Evolutionary conservation across 257 asterid genomes (phyloP).

Genomic region (Rehmannia glutinosa): DNA sequence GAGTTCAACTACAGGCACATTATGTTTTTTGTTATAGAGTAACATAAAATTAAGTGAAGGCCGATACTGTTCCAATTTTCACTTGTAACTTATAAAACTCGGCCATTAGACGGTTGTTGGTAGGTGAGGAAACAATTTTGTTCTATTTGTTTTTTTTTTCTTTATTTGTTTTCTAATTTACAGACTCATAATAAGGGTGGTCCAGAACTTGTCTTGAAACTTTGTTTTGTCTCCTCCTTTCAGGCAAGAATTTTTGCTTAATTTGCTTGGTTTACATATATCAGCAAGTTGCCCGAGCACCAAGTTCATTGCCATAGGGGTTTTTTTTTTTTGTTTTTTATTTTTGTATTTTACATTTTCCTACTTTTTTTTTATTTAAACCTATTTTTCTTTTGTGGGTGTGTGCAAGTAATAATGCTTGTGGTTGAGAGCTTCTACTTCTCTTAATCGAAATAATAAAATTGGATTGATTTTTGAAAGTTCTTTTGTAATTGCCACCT

Average conservation of each 20-base stretch:
- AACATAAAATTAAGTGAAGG: slow-evolving; percentile 15
- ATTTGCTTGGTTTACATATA: not conserved
- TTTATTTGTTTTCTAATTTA: slow-evolving; percentile 16
- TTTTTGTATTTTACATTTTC: too few relatives aligned
- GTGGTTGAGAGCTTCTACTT: too few relatives aligned
- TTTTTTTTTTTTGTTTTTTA: too few relatives aligned
- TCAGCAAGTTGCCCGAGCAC: too few relatives aligned
- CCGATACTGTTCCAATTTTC: slow-evolving; percentile 19
- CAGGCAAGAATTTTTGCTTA: slow-evolving; percentile 1
- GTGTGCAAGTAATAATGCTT: too few relatives aligned
- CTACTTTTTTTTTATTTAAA: too few relatives aligned
- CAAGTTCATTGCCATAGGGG: too few relatives aligned
- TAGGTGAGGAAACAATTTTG: slow-evolving; percentile 46
- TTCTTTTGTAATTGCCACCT: too few relatives aligned
- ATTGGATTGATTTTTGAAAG: too few relatives aligned
- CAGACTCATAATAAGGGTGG: slow-evolving; percentile 37
- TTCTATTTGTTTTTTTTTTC: slow-evolving; percentile 13
- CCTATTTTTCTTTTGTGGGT: too few relatives aligned
- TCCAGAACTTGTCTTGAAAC: too few relatives aligned
- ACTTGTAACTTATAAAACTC: slow-evolving; percentile 25
- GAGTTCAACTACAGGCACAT: slow-evolving; percentile 24
- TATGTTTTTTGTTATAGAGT: slow-evolving; percentile 20
- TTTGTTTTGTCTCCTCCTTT: not conserved
- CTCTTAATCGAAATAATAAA: too few relatives aligned
- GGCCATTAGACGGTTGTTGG: slow-evolving; percentile 21